Base-by-base conservation (phyloP, 108 stramenopile species). In the Pseudonitzschia multiseries region DNA sequence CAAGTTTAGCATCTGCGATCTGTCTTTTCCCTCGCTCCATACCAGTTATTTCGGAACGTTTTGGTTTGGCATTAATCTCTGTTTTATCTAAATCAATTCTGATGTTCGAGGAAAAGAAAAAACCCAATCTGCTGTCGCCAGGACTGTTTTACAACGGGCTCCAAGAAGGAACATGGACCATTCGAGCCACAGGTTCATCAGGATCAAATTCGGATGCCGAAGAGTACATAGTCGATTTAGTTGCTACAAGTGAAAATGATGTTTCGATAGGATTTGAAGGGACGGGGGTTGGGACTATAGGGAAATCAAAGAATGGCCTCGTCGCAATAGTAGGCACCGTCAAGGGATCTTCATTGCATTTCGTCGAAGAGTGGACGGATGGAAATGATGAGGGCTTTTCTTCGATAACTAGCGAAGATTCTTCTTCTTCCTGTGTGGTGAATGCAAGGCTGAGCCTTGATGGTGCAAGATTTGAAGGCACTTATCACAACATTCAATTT, bases 391-490 rank as follows among this genome's bases (percentile, higher is more conserved):
- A 77, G 28, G 71, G 57, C 31, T 52, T 79, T 50, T 62, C 68
- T 13, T 61, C 68, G 42, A 60, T 61, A n/a, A 41, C 65, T 9
- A 54, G 40, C 13, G 82, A 83, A 29, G 82, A 78, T 22, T 70
- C 77, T n/a, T 71, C 83, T 2, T 74, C 83, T n/a, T 86, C 88
- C 13, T 83, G 78, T 68, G 75, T 93, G 13, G 79, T 93, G 14
- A 77, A 75, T 62, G 93, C 84, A 27, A 84, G 88, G 41, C 63
- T 90, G 17, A 80, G 80, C 68, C 68, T 89, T 27, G 88, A 89
- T 77, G 86, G 89, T 9, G 72, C 73, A 27, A 91, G 81, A 57
- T 91, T 94, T 51, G 93, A 94, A 77, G 93, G 93, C 13, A 59
- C 72, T 9, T 91, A 87, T 66, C 68, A 79, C 20, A 83, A 90